Percentiles rank a stretch among this genome's conserved stretches.
Conservation (phyloP, 495 filamentous ascomycete genomes). For the Lindgomyces ingoldianus region DNA sequence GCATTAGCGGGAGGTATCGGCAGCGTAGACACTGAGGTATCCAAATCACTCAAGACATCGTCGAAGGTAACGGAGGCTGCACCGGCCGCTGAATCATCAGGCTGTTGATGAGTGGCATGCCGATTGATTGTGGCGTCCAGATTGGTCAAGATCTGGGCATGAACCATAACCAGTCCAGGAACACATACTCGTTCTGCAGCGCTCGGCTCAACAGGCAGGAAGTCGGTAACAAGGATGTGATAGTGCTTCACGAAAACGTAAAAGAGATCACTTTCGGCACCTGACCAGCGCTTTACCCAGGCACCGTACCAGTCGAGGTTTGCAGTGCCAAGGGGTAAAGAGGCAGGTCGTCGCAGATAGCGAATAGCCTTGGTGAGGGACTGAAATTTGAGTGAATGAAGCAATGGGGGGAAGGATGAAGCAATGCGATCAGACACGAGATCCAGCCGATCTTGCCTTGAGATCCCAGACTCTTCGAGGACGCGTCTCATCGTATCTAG, state of each 20-base stretch:
- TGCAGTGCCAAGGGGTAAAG: constrained; percentile 66
- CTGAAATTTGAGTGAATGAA: constrained; percentile 72
- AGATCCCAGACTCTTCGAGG: constrained; percentile 62
- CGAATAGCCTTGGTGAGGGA: constrained; percentile 63
- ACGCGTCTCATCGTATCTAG: constrained; percentile 68
- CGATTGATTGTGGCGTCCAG: constrained; percentile 86
- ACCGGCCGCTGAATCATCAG: constrained; percentile 44
- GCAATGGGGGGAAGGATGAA: constrained; percentile 67
- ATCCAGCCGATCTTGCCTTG: constrained; percentile 46
- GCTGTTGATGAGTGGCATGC: constrained; percentile 52
- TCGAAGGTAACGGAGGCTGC: constrained; percentile 71
- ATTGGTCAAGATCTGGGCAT: constrained; percentile 79
- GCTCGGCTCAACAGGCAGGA: constrained; percentile 66
- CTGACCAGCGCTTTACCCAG: constrained; percentile 85
- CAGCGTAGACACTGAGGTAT: constrained; percentile 68
- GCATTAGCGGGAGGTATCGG: constrained; percentile 67
- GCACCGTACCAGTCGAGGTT: constrained; percentile 82
- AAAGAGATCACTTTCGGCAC: constrained; percentile 87
- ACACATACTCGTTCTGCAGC: constrained; percentile 64
- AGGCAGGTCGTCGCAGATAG: constrained; percentile 67
- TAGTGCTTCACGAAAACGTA: constrained; percentile 94
- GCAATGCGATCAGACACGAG: constrained; percentile 59
- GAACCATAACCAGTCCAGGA: constrained; percentile 79
- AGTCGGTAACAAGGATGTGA: constrained; percentile 78
- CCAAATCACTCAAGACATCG: constrained; percentile 72